Evolutionary conservation across 2,329 filamentous ascomycete species (phyloP), one percentile per base, ranked within the genome.

Genomic region (Ophiosphaerella korrae): DNA sequence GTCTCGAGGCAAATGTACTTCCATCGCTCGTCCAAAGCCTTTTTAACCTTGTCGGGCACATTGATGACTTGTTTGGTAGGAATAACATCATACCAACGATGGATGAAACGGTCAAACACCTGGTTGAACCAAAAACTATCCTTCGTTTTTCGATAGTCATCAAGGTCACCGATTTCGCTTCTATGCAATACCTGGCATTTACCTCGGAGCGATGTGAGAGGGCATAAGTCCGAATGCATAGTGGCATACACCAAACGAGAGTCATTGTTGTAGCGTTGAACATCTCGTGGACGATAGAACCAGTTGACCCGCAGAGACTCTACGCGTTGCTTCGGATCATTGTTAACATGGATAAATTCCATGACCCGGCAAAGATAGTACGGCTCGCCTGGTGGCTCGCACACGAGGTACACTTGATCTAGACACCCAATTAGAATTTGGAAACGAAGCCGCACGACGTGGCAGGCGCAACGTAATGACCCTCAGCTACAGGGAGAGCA

Each of bases 351-450:
- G 64, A 97, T 80, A 72, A 97, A 97, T 74, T 99, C 93, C 94
- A 99, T 99, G 73, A 99, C 94, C 64, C 94, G 90, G 58, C 90
- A 94, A 59, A 99, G 80, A 74, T 99, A 99, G 78, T 99, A 99
- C 48, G 94, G 94, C 77, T 99, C 94, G 45, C 94, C 94, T 13
- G 94, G 94, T 43, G 94, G 94, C 76, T 99, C 94, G 77, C 92
- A 97, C 58, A 99, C 89, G 57, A 97, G 85, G 80, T 97, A 99
- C 62, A 96, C 90, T 78, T 97, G 86, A 75, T 90, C 87, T 89
- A 68, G 39, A 62, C 58, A 50, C 45, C 62, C 60, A 62, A 66
- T 77, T 68, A 78, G 76, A 65, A 66, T 62, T 50, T 51, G 52
- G 46, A 52, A 43, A 54, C 50, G 53, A 61, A 57, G 60, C 53